Conservation (phyloP, 2,329 filamentous ascomycete genomes). For the Colletotrichum scovillei region DNA sequence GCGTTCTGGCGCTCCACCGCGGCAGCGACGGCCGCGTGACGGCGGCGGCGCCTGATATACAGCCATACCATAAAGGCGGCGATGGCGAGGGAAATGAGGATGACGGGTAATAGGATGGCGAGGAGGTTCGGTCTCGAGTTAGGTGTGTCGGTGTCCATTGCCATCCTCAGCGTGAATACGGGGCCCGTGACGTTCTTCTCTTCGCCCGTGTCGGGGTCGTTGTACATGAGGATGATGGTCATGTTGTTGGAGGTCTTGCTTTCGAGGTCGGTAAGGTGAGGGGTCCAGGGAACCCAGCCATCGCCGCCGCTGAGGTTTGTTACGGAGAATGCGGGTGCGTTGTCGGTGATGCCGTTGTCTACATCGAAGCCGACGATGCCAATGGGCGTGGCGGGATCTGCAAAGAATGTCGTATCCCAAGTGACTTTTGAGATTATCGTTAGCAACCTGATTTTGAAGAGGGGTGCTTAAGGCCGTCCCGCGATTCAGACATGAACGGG, state of each 20-base stretch:
- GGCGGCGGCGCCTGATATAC: slow-evolving; percentile 41
- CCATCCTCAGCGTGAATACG: slow-evolving; percentile 37
- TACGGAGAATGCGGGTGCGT: slow-evolving; percentile 35
- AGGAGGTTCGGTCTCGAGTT: slow-evolving; percentile 32
- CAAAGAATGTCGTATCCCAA: slow-evolving; percentile 44
- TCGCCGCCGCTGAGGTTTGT: slow-evolving; percentile 37
- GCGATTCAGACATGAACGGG: not conserved
- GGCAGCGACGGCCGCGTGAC: slow-evolving; percentile 31
- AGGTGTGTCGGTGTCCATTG: not conserved
- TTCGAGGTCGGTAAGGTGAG: slow-evolving; percentile 40
- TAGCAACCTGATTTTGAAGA: not conserved
- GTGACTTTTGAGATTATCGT: slow-evolving; percentile 43
- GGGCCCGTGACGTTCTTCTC: slow-evolving; percentile 39
- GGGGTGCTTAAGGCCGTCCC: not conserved
- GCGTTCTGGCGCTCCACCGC: not conserved
- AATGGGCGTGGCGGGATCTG: slow-evolving; percentile 35
- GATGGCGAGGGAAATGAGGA: slow-evolving; percentile 41
- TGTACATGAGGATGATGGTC: slow-evolving; percentile 39
- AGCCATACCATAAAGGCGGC: slow-evolving; percentile 39
- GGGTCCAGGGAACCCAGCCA: slow-evolving; percentile 45
- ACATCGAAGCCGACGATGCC: slow-evolving; percentile 36
- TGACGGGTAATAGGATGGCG: slow-evolving; percentile 44
- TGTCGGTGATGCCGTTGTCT: slow-evolving; percentile 27
- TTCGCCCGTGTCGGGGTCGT: slow-evolving; percentile 34
- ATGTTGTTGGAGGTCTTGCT: slow-evolving; percentile 28